A percentile compares a stretch with the other conserved stretches of the same genome.
Conservation (phyloP, 495 filamentous ascomycete species). For the Penicillium taxi region DNA sequence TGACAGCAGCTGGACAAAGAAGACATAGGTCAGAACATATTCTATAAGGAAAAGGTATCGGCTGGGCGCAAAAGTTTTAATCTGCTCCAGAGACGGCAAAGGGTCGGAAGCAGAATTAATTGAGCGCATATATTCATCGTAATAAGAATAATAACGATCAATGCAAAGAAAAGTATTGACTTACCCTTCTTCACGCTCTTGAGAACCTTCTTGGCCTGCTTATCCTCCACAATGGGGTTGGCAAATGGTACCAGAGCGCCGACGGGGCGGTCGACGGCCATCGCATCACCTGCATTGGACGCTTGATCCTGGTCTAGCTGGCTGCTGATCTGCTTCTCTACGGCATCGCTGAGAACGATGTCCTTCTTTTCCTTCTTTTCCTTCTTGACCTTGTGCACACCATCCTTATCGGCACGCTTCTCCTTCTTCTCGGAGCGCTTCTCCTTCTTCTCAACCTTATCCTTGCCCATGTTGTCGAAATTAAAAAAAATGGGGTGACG, state of each 20-base stretch:
- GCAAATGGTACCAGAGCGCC: slow-evolving; percentile 90
- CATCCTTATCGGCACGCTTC: slow-evolving; percentile 68
- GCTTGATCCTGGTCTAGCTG: slow-evolving; percentile 18
- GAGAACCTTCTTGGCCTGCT: slow-evolving; percentile 83
- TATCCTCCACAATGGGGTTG: slow-evolving; percentile 81
- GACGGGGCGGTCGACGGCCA: slow-evolving; percentile 47
- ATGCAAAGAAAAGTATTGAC: slow-evolving; percentile 9
- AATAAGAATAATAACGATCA: neutral
- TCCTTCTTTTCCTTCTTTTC: slow-evolving; percentile 67
- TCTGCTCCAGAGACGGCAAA: no score
- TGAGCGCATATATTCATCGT: no score
- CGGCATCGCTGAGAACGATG: slow-evolving; percentile 50
- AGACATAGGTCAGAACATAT: slow-evolving; percentile 14
- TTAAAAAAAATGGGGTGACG: slow-evolving; percentile 11
- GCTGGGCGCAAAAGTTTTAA: no score
- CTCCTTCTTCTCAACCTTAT: slow-evolving; percentile 54
- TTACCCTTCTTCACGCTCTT: slow-evolving; percentile 91
- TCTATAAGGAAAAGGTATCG: neutral
- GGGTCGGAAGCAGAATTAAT: neutral
- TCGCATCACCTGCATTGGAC: slow-evolving; percentile 40
- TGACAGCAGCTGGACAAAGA: slow-evolving; percentile 63
- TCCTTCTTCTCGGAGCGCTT: slow-evolving; percentile 76
- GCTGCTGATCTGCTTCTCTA: slow-evolving; percentile 54
- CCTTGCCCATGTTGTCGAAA: slow-evolving; percentile 44
- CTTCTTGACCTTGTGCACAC: slow-evolving; percentile 59